Conservation (phyloP, 2,329 filamentous ascomycete genomes). For the Zarea fungicola region DNA sequence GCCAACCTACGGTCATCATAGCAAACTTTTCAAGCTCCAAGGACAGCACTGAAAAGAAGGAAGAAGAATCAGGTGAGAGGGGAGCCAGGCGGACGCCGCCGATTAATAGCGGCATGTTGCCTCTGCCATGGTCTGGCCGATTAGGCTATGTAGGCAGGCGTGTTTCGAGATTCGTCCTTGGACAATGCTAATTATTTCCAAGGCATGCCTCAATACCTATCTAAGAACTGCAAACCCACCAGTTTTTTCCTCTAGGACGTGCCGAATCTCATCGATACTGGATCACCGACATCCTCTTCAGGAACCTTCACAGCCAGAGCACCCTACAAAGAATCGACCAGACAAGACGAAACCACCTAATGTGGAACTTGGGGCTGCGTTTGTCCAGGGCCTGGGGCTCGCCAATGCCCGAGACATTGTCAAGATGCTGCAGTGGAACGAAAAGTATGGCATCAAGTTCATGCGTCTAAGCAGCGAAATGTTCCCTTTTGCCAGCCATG, state of each 20-base stretch:
- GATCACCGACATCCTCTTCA: conserved; percentile 80
- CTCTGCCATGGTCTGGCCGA: conserved; percentile 84
- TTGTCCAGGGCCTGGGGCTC: conserved; percentile 71
- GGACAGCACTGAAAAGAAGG: background rate
- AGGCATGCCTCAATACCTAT: conserved; percentile 91
- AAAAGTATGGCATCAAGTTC: conserved; percentile 86
- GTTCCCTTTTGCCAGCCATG: conserved; percentile 93
- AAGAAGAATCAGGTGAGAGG: conserved; percentile 22
- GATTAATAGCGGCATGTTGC: conserved; percentile 74
- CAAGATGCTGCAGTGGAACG: conserved; percentile 89
- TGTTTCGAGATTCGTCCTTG: background rate
- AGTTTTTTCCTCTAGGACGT: conserved; percentile 87
- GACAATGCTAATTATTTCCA: conserved; percentile 13
- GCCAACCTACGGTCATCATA: background rate
- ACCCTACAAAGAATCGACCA: conserved; percentile 79
- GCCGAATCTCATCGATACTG: conserved; percentile 82
- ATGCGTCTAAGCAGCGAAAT: conserved; percentile 91
- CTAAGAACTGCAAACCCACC: conserved; percentile 74
- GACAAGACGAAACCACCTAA: conserved; percentile 67
- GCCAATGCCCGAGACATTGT: conserved; percentile 77
- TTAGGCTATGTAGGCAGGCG: conserved; percentile 69
- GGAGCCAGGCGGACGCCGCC: conserved; percentile 43
- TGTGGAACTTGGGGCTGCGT: conserved; percentile 60
- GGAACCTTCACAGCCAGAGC: conserved; percentile 70
- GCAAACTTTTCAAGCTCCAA: no score